Evolutionary conservation across 768 basidiomycete species (phyloP).

Genomic region (Naematelia aurantialba): DNA sequence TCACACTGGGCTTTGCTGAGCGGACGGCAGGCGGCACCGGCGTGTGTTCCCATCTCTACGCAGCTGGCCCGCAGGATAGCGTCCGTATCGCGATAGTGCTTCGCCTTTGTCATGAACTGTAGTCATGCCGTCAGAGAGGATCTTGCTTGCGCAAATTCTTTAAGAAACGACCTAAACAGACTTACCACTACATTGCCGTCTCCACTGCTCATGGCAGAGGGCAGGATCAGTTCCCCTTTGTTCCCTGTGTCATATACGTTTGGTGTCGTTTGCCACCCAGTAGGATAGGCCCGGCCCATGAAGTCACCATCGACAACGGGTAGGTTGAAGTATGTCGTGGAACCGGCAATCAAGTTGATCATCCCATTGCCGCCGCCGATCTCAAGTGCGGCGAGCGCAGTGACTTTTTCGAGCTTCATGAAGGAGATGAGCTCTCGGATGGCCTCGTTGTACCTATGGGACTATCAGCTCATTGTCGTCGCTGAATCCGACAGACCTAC

Average conservation of each 20-base stretch:
- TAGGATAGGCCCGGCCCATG: constrained; percentile 49
- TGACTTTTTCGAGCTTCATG: constrained; percentile 27
- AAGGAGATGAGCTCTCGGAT: constrained; percentile 39
- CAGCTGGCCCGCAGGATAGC: constrained; percentile 55
- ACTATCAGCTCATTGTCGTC: background rate
- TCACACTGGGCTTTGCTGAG: constrained; percentile 51
- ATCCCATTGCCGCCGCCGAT: constrained; percentile 55
- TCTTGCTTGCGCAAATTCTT: no score
- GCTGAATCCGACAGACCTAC: background rate
- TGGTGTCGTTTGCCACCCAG: constrained; percentile 40
- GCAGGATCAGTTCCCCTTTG: constrained; percentile 42
- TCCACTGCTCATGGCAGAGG: constrained; percentile 51
- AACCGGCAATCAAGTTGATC: constrained; percentile 37
- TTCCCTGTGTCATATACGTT: constrained; percentile 27
- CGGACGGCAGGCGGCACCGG: constrained; percentile 55
- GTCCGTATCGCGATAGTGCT: constrained; percentile 55
- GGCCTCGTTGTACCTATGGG: constrained; percentile 49
- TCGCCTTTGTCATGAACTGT: constrained; percentile 54
- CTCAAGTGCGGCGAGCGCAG: constrained; percentile 47
- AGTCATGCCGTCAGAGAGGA: background rate
- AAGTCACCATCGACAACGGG: constrained; percentile 40
- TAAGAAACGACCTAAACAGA: no score
- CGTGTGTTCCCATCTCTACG: constrained; percentile 58
- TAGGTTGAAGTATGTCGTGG: constrained; percentile 21
- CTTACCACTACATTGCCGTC: constrained; percentile 50